Evolutionary conservation across 768 basidiomycete species (phyloP).

Genomic region (Lentinula boryana): DNA sequence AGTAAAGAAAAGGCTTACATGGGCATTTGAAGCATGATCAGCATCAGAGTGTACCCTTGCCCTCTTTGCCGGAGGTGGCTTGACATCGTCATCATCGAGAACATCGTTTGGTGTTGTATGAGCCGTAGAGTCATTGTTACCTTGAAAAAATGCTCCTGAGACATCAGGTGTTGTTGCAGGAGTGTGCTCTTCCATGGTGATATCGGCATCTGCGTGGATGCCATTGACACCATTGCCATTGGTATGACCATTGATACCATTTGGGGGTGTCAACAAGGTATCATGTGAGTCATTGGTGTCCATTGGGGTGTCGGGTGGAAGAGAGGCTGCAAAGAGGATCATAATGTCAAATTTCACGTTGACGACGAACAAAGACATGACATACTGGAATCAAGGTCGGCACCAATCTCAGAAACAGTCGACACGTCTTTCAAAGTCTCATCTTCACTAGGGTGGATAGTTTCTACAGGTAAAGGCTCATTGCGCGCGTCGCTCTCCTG

Average conservation of each 20-base stretch:
- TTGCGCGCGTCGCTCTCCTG: conserved; percentile 65
- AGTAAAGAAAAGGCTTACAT: conserved; percentile 49
- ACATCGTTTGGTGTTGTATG: conserved; percentile 28
- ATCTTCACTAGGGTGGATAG: conserved; percentile 30
- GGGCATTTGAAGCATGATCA: conserved; percentile 65
- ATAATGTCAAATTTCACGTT: background rate
- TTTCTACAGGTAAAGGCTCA: conserved; percentile 49
- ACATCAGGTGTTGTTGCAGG: conserved; percentile 32
- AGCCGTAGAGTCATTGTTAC: conserved; percentile 27
- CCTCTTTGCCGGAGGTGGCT: conserved; percentile 80
- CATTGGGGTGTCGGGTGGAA: background rate
- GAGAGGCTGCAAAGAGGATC: background rate
- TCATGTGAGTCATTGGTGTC: conserved; percentile 31
- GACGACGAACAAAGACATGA: conserved; percentile 13
- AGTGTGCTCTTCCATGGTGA: conserved; percentile 35
- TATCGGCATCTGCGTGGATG: conserved; percentile 24
- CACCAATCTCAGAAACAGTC: conserved; percentile 36
- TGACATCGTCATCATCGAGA: conserved; percentile 48
- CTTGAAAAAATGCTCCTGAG: conserved; percentile 28
- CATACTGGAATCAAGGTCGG: conserved; percentile 48
- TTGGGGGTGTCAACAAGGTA: conserved; percentile 40
- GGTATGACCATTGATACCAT: conserved; percentile 49
- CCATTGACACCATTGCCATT: conserved; percentile 24
- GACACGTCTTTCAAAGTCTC: conserved; percentile 31
- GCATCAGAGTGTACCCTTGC: conserved; percentile 72